Conservation (phyloP, 176 grass and related monocot genomes). For the Urochloa ruziziensis region DNA sequence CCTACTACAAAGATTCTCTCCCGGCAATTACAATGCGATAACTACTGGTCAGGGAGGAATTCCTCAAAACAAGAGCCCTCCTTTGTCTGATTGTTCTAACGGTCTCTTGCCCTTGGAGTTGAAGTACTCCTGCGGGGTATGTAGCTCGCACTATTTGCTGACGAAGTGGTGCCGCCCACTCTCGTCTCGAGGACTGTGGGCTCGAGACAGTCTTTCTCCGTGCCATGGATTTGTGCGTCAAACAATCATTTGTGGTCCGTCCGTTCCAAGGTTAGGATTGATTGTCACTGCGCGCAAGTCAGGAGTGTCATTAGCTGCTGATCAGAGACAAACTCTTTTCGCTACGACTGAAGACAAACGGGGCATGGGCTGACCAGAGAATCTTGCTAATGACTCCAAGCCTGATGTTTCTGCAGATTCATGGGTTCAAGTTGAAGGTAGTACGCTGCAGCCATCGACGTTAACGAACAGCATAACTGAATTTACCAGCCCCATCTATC, state of each 20-base stretch:
- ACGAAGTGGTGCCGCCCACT: constrained; percentile 28
- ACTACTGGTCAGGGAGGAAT: constrained; percentile 18
- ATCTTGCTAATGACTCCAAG: neutral
- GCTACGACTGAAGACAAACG: neutral
- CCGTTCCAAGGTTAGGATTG: constrained; percentile 16
- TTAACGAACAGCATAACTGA: neutral
- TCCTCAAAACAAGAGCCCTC: constrained; percentile 31
- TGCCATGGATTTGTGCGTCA: constrained; percentile 11
- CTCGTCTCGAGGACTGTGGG: constrained; percentile 15
- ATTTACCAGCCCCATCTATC: neutral
- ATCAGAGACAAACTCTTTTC: no score
- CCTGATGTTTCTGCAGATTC: neutral
- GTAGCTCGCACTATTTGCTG: constrained; percentile 23
- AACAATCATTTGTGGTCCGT: constrained; percentile 38
- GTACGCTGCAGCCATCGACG: neutral
- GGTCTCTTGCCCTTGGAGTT: constrained; percentile 9
- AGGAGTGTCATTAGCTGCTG: neutral
- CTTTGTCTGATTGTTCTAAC: constrained; percentile 28
- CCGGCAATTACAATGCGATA: constrained; percentile 1
- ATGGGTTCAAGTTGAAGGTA: neutral
- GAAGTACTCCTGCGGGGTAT: neutral
- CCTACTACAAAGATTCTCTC: neutral
- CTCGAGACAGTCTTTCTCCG: neutral
- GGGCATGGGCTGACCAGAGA: neutral
- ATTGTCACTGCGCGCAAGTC: neutral